These are phyloP conservation scores for Perkinsus olseni DNA, from an alignment of 169 alveolate species.

Conservation along the genomic window DNA sequence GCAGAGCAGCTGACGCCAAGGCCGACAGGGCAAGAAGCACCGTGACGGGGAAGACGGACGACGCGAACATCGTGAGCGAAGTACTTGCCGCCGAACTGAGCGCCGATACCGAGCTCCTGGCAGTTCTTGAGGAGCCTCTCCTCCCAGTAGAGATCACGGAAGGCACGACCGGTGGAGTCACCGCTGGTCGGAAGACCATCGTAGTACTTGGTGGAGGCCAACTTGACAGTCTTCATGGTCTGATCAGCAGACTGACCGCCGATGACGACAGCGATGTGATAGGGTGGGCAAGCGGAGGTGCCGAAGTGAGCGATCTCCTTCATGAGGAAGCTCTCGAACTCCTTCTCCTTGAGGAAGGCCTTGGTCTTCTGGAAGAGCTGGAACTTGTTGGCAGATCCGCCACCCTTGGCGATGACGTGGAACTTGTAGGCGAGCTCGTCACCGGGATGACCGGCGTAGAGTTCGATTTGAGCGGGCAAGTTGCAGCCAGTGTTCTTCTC, in stretches of 20 bases:
- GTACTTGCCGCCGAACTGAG: slow-evolving; percentile 82
- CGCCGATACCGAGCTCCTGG: slow-evolving; percentile 72
- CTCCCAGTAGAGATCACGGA: slow-evolving; percentile 63
- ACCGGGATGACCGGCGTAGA: slow-evolving; percentile 38
- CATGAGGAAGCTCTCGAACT: slow-evolving; percentile 47
- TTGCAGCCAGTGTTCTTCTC: slow-evolving; percentile 73
- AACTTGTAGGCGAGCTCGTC: slow-evolving; percentile 41
- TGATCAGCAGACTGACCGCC: slow-evolving; percentile 79
- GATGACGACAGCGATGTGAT: slow-evolving; percentile 73
- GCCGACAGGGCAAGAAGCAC: slow-evolving; percentile 78
- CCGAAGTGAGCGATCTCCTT: slow-evolving; percentile 64
- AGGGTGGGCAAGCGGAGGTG: slow-evolving; percentile 83
- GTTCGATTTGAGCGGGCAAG: slow-evolving; percentile 72
- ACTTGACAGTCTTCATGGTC: slow-evolving; percentile 74
- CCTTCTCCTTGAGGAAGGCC: slow-evolving; percentile 55
- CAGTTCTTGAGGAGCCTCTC: slow-evolving; percentile 16
- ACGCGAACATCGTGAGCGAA: slow-evolving; percentile 78
- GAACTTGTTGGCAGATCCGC: slow-evolving; percentile 78
- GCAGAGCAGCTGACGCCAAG: slow-evolving; percentile 84
- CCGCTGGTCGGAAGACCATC: slow-evolving; percentile 67
- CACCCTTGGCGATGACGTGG: slow-evolving; percentile 72
- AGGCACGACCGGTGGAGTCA: slow-evolving; percentile 56
- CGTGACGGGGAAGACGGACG: slow-evolving; percentile 74
- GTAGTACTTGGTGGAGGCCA: slow-evolving; percentile 63
- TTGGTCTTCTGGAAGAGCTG: slow-evolving; percentile 68